Base-by-base conservation (phyloP, 164 flowering plant species). In the Paratinospora sagittata region DNA sequence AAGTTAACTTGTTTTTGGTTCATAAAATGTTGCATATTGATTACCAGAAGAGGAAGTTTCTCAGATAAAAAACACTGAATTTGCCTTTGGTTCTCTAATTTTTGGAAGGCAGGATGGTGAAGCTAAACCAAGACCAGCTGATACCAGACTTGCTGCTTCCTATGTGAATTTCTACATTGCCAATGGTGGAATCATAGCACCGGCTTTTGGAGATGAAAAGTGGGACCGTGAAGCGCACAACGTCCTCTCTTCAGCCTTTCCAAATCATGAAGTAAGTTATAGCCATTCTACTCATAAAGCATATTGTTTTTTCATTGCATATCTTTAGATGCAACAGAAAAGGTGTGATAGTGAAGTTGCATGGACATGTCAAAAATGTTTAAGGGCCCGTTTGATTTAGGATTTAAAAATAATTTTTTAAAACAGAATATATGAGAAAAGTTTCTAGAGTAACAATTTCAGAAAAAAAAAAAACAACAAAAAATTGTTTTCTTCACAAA, bases 121-220 rank as follows among this genome's bases (percentile, higher is more conserved):
- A 27, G 97, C 87, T 61, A 93, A 89, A 73, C 83, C 83, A 39
- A 89, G 98, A 82, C 78, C 70, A 33, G 64, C 90, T 34, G 88
- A 88, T 66, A 84, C 91, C 36, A 88, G 97, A 73, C 92, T 95
- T 65, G 97, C 98, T 68, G 97, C 96, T 71, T 89, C 97, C 1
- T 92, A 95, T 77, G 90, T 89, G 47, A 95, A 95, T 80, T 95
- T 92, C 81, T 92, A 95, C 68, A 84, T 95, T 78, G 97, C 96
- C 52, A 95, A 92, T 79, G 89, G 88, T 75, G 97, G 85, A 55
- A 85, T 95, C 78, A 89, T 95, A 24, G 70, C 84, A 30, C 97
- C 97, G 55, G 89, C 85, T 65, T 92, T 95, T 83, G 98, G 97
- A 60, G 97, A 95, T 72, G 67, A 84, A 55, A 90, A 85, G 73